Percentiles rank a stretch among this genome's conserved stretches.
phyloP scores from a whole-genome alignment of 1,284 basidiomycete genomes.

The Inonotus hispidus region DNA sequence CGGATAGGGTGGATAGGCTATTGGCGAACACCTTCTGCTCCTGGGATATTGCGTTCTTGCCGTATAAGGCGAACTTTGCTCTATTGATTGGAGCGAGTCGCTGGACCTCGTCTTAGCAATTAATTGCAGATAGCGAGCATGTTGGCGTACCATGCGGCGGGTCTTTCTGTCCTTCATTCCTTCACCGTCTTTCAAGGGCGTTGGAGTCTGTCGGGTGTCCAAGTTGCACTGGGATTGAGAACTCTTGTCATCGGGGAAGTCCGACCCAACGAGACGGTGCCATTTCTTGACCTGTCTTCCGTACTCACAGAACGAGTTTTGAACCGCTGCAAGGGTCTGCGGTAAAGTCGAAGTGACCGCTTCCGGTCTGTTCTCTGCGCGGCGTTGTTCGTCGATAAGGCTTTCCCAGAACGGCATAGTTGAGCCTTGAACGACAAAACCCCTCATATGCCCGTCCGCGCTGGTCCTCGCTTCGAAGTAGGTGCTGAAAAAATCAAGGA shows the following conservation, averaged over 20 bases:
- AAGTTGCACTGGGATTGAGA: neutral
- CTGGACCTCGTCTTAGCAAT: neutral
- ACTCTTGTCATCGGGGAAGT: neutral
- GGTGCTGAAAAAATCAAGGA: neutral
- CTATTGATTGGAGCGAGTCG: neutral
- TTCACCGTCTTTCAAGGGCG: neutral
- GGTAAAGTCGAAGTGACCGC: neutral
- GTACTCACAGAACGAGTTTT: neutral
- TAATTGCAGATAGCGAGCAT: too few relatives aligned
- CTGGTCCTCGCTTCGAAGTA: neutral
- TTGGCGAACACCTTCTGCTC: neutral
- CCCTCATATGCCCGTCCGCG: neutral
- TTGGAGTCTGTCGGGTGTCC: neutral
- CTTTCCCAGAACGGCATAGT: neutral
- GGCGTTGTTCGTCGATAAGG: neutral
- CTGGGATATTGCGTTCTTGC: neutral
- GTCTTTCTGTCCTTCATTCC: neutral
- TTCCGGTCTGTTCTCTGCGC: neutral
- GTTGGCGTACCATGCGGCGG: neutral
- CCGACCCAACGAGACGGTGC: neutral
- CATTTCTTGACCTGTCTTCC: neutral
- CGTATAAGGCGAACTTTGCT: neutral
- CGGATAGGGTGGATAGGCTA: neutral
- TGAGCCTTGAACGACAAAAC: neutral
- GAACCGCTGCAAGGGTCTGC: neutral